phyloP scores from a whole-genome alignment of 225 moss, liverwort and hornwort species.

The Physcomitrellopsis africana region DNA sequence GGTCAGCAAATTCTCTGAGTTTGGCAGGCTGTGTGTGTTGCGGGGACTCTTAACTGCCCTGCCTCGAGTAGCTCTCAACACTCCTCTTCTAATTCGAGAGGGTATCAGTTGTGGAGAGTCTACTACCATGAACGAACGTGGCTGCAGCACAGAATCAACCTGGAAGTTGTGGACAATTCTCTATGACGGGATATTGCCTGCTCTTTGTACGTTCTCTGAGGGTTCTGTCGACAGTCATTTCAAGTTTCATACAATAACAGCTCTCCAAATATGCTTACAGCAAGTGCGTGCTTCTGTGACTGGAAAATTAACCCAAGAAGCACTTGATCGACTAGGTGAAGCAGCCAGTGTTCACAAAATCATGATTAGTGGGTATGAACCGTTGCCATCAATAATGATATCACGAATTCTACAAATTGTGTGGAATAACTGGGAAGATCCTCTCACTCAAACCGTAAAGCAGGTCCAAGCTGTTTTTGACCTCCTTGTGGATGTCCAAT shows the following conservation, averaged over 20 bases:
- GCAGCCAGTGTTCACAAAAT: constrained; percentile 43
- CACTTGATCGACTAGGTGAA: constrained; percentile 48
- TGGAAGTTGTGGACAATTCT: constrained; percentile 84
- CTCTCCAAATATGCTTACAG: constrained; percentile 95
- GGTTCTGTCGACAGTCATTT: constrained; percentile 95
- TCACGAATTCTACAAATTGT: constrained; percentile 79
- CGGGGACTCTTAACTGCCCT: constrained; percentile 88
- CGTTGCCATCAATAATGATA: constrained; percentile 61
- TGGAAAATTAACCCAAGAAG: constrained; percentile 59
- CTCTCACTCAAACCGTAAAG: constrained; percentile 98
- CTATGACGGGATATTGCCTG: constrained; percentile 91
- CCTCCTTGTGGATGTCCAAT: constrained; percentile 91
- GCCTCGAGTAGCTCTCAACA: constrained; percentile 70
- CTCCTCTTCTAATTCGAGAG: constrained; percentile 51
- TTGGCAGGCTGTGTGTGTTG: constrained; percentile 88
- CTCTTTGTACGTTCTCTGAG: constrained; percentile 85
- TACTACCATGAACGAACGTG: constrained; percentile 27
- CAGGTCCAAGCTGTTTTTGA: constrained; percentile 98
- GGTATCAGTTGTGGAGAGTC: constrained; percentile 1
- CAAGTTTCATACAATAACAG: constrained; percentile 96
- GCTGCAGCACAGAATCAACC: constrained; percentile 32
- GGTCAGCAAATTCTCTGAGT: constrained; percentile 76
- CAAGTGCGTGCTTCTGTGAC: constrained; percentile 92
- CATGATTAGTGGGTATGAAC: constrained; percentile 52
- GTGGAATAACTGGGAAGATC: constrained; percentile 99